A percentile compares a stretch with the other conserved stretches of the same genome.
phyloP scores from a whole-genome alignment of 768 basidiomycete species.

The Dentipellis fragilis region DNA sequence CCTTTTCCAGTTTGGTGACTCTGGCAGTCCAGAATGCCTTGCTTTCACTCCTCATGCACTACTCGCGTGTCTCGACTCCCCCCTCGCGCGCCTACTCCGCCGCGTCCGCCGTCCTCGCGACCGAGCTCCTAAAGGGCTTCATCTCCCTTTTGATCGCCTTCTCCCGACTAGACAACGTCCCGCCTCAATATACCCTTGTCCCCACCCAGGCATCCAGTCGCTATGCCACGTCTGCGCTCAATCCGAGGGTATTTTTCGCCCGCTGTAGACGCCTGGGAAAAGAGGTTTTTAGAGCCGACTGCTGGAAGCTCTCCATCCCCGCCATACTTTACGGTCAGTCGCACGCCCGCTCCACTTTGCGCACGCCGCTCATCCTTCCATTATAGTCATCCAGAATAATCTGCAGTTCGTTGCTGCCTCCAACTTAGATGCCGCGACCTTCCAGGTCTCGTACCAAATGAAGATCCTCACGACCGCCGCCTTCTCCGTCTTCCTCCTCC shows the following conservation, averaged over 20 bases:
- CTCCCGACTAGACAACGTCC: conserved; percentile 37
- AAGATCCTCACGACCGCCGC: conserved; percentile 91
- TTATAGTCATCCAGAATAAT: conserved; percentile 82
- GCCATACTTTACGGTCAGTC: conserved; percentile 79
- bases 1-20: conserved; percentile 52
- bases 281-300: conserved; percentile 81
- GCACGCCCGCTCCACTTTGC: not conserved
- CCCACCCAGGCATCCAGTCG: conserved; percentile 15
- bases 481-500: conserved; percentile 76
- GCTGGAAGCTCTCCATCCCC: conserved; percentile 96
- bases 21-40: conserved; percentile 88
- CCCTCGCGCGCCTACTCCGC: conserved; percentile 78
- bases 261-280: conserved; percentile 49
- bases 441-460: conserved; percentile 97
- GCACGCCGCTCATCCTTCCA: conserved; percentile 5
- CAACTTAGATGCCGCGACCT: conserved; percentile 91
- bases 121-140: conserved; percentile 85
- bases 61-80: conserved; percentile 77
- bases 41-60: conserved; percentile 92
- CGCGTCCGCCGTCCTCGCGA: conserved; percentile 89
- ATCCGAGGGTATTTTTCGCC: conserved; percentile 24
- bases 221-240: conserved; percentile 24
- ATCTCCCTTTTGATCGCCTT: conserved; percentile 87
- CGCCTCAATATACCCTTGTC: conserved; percentile 19
- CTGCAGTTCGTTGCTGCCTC: conserved; percentile 91